These are phyloP conservation scores for Ceratocystis ficicola DNA, from an alignment of 2,329 filamentous ascomycete species.

Conservation along the genomic window DNA sequence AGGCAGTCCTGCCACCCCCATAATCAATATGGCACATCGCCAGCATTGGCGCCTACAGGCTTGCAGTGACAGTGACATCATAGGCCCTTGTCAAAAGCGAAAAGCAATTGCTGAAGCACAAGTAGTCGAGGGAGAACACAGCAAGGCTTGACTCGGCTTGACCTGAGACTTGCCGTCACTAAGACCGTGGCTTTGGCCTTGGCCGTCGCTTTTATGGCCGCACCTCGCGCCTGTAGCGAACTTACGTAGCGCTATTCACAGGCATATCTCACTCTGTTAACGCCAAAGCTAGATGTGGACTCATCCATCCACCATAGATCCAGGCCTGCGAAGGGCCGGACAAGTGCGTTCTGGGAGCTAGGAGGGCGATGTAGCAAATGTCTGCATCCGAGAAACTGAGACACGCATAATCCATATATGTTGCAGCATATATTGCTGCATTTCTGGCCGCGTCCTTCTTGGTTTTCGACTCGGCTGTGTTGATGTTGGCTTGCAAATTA, in stretches of 20 bases:
- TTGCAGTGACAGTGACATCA: no score
- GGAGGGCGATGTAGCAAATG: background rate
- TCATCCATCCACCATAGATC: no score
- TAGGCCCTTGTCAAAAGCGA: no score
- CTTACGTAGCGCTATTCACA: no score
- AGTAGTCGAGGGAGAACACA: no score
- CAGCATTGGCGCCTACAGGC: background rate
- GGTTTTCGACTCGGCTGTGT: background rate
- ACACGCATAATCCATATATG: background rate
- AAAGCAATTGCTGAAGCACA: no score
- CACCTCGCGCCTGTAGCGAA: no score
- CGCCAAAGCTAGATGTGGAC: background rate
- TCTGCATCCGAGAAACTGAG: background rate
- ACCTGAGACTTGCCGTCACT: background rate
- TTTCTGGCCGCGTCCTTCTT: background rate
- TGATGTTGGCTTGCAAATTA: background rate
- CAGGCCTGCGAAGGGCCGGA: background rate
- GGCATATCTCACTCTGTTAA: background rate
- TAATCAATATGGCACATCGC: background rate
- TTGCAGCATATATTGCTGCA: background rate
- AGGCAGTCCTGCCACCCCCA: background rate
- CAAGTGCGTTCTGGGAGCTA: background rate
- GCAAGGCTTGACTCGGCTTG: background rate
- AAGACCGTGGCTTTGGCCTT: background rate
- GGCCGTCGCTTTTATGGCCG: no score